phyloP scores from a whole-genome alignment of 306 rosid genomes.

The Inga laurina region DNA sequence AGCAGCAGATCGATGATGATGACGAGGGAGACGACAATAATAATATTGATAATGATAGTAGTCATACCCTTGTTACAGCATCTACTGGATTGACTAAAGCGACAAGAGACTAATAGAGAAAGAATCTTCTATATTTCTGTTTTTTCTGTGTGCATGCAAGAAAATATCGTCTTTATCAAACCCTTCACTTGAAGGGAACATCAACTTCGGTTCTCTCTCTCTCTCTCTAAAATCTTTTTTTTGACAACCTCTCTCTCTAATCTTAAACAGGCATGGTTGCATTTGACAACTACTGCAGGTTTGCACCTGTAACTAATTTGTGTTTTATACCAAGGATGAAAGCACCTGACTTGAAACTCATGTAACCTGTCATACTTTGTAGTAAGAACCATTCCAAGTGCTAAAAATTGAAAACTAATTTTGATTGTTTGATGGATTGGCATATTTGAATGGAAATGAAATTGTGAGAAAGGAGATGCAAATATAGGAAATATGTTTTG shows the following conservation, averaged over 20 bases:
- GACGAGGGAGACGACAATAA: not conserved
- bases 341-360: not conserved
- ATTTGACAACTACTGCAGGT: conserved; percentile 13
- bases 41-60: not conserved
- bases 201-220: not conserved
- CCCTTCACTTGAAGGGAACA: conserved; percentile 17
- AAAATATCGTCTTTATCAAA: not conserved
- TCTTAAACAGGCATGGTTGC: not conserved
- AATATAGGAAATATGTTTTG: conserved; percentile 16
- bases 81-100: not conserved
- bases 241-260: not conserved
- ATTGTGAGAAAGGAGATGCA: not conserved
- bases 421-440: not conserved
- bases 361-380: conserved; percentile 7
- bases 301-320: not conserved
- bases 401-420: conserved; percentile 14
- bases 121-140: not conserved
- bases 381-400: conserved; percentile 13
- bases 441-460: not conserved
- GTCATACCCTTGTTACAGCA: not conserved
- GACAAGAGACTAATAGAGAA: not conserved
- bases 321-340: conserved; percentile 8
- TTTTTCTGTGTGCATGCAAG: not conserved
- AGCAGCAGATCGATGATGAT: not conserved
- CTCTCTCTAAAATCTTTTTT: not conserved